Evolutionary conservation across 2,329 filamentous ascomycete genomes (phyloP), one percentile per base, ranked within the genome.

Genomic region (Cordyceps pruinosa): DNA sequence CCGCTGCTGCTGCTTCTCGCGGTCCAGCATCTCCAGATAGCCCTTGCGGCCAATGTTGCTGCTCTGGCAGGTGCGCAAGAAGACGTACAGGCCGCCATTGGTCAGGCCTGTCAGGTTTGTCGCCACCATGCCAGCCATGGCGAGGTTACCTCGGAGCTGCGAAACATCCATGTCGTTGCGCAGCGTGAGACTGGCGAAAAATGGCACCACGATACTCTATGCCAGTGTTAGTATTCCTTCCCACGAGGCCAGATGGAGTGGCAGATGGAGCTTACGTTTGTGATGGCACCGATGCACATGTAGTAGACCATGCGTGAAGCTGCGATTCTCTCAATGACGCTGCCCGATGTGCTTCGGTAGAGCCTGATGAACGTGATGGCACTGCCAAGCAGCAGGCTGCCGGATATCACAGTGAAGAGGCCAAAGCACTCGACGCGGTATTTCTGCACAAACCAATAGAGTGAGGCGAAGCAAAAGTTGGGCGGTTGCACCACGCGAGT

Each of bases 241-340:
- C 5, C 9, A 4, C 13, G 25, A 7, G 6, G 8, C 1, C 4
- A 17, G 10, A 10, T 8, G 3, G 9, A 28, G 12, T 19, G 3
- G n/a, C 13, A 39, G 34, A 17, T 10, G 26, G 17, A 17, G 72
- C 80, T 70, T 64, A 87, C 85, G 66, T 78, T 82, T 56, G 77
- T 83, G 49, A 81, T 68, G 56, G 83, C 72, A 17, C 77, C 82
- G 53, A 86, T 67, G 2, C 77, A 69, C 61, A 87, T 73, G 66
- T 86, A 88, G 66, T 86, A 89, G 12, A 87, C 81, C 83, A 88
- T 88, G 59, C 83, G 77, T 7, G 85, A 88, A 4, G 86, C 85
- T 34, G 82, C 76, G 58, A 84, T 77, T 47, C 86, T 75, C 67
- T 88, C 83, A 17, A 78, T 75, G 21, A 77, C 73, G 39, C 84